Evolutionary conservation across 495 filamentous ascomycete species (phyloP).

Genomic region (Rostrohypoxylon terebratum): DNA sequence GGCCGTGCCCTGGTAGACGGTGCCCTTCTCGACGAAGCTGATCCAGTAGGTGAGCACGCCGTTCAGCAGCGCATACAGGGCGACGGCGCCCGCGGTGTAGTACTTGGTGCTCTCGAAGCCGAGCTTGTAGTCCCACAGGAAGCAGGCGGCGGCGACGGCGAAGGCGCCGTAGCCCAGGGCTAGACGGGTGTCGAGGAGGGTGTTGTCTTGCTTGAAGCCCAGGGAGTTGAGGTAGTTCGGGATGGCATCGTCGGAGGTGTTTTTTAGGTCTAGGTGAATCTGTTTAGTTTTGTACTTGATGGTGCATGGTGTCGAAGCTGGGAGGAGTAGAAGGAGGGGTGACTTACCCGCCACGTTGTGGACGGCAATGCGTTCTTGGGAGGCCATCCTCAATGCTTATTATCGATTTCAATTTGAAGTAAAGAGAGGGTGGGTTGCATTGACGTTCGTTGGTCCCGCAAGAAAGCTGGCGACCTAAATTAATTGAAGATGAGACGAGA

Average conservation of each 20-base stretch:
- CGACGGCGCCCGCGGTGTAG: constrained; percentile 80
- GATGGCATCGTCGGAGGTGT: constrained; percentile 93
- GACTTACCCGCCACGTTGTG: constrained; percentile 73
- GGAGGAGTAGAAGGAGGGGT: constrained; percentile 4
- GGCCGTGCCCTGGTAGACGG: constrained; percentile 77
- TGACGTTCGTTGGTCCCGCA: not conserved
- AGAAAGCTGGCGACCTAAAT: constrained; percentile 3
- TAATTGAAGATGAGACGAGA: not conserved
- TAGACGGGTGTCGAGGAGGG: constrained; percentile 83
- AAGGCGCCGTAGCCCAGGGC: constrained; percentile 86
- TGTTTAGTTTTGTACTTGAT: constrained; percentile 43
- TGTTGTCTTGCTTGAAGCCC: constrained; percentile 82
- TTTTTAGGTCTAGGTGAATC: constrained; percentile 83
- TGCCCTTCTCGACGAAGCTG: constrained; percentile 82
- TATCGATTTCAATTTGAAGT: not conserved
- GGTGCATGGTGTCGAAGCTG: not conserved
- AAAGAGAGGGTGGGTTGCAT: not conserved
- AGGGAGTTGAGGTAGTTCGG: constrained; percentile 90
- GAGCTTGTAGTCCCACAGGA: constrained; percentile 89
- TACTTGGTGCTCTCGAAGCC: constrained; percentile 87
- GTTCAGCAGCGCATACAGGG: constrained; percentile 84
- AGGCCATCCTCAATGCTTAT: constrained; percentile 57
- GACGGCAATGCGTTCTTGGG: constrained; percentile 71
- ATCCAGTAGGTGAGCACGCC: constrained; percentile 85
- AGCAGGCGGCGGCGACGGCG: constrained; percentile 79